Conservation (phyloP, 495 filamentous ascomycete species). For the Neurospora africana region DNA sequence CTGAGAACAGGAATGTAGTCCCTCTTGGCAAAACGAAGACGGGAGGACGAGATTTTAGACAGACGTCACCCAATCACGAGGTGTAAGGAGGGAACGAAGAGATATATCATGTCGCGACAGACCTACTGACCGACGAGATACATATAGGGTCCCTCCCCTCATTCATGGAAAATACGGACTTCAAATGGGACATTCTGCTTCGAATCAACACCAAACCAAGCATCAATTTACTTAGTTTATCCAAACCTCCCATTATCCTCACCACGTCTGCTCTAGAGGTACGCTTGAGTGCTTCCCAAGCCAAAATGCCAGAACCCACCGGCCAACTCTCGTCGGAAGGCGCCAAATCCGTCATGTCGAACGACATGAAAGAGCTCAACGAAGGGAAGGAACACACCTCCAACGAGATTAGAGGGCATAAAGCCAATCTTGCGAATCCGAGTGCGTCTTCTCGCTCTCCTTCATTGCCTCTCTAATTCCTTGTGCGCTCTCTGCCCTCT, state of each 20-base stretch:
- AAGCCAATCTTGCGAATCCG: conserved; percentile 20
- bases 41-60: not conserved
- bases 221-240: not conserved
- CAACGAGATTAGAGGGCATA: conserved; percentile 20
- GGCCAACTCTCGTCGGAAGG: conserved; percentile 22
- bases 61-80: not conserved
- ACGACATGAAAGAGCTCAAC: conserved; percentile 30
- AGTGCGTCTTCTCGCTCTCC: not conserved
- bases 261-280: not conserved
- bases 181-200: too few species aligned
- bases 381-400: conserved; percentile 26
- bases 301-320: not conserved
- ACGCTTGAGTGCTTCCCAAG: not conserved
- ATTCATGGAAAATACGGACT: too few species aligned
- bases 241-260: not conserved
- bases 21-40: not conserved
- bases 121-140: not conserved
- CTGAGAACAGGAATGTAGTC: not conserved
- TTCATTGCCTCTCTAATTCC: not conserved
- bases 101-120: not conserved
- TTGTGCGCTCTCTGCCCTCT: not conserved
- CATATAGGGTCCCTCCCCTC: not conserved
- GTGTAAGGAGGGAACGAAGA: fast-evolving
- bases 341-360: conserved; percentile 27
- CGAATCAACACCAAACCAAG: not conserved